phyloP scores from a whole-genome alignment of 2,329 filamentous ascomycete genomes.

The Cercospora beticola region DNA sequence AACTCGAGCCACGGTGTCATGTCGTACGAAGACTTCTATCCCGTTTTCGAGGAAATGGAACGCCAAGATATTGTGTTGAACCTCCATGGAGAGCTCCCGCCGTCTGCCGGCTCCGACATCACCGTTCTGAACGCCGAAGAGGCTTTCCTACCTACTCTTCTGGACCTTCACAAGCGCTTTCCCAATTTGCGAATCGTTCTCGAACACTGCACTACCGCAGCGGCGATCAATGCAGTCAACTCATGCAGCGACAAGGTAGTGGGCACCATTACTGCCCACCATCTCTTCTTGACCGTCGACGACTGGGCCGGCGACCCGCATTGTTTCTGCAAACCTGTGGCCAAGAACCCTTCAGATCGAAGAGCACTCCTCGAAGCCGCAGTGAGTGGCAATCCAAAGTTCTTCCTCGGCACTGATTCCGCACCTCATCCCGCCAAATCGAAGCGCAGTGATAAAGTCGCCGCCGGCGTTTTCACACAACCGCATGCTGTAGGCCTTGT shows the following conservation, averaged over 20 bases:
- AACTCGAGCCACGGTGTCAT: constrained; percentile 67
- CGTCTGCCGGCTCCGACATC: constrained; percentile 44
- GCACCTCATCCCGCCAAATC: constrained; percentile 66
- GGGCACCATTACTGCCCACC: constrained; percentile 82
- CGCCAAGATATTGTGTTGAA: constrained; percentile 79
- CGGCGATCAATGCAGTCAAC: constrained; percentile 74
- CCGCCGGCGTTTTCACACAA: constrained; percentile 79
- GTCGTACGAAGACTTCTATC: constrained; percentile 68
- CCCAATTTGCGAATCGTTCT: constrained; percentile 66
- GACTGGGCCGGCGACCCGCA: constrained; percentile 69
- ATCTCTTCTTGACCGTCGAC: constrained; percentile 76
- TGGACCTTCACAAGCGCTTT: constrained; percentile 70
- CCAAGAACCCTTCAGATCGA: constrained; percentile 66
- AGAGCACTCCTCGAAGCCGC: constrained; percentile 68
- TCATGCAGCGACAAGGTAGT: constrained; percentile 75
- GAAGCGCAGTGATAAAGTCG: constrained; percentile 59
- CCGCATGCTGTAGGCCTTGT: constrained; percentile 67
- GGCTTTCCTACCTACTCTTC: constrained; percentile 76
- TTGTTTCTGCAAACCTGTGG: constrained; percentile 73
- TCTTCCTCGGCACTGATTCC: constrained; percentile 73
- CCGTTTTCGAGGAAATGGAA: constrained; percentile 88
- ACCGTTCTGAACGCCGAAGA: constrained; percentile 66
- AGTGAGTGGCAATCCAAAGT: constrained; percentile 60
- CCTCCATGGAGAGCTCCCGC: constrained; percentile 85
- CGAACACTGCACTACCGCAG: constrained; percentile 85